Percentiles rank a stretch among this genome's conserved stretches.
These are phyloP conservation scores for Yamadazyma sp. DNA, from an alignment of 1,139 yeast genomes.

Conservation along the genomic window DNA sequence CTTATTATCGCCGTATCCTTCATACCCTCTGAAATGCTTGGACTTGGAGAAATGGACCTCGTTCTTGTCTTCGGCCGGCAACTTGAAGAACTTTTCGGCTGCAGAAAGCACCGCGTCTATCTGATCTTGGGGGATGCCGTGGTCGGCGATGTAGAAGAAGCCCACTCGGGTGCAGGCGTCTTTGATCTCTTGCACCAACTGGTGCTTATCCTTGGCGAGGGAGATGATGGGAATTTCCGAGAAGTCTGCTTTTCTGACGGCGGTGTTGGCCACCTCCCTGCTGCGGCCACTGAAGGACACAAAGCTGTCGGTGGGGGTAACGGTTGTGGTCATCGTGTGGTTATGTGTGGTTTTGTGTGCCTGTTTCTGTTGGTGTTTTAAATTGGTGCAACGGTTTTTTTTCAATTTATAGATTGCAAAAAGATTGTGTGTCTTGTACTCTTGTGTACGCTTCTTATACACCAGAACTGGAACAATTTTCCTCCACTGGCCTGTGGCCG, in stretches of 20 bases:
- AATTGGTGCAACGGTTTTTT: too few relatives aligned
- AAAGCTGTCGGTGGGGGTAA: constrained; percentile 7
- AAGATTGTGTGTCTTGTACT: too few relatives aligned
- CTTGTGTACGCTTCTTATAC: too few relatives aligned
- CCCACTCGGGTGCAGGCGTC: constrained; percentile 17
- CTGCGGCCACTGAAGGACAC: constrained; percentile 14
- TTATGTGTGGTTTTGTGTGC: neutral
- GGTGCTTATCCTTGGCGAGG: constrained; percentile 7
- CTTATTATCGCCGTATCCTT: constrained; percentile 17
- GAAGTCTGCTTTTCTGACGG: constrained; percentile 14
- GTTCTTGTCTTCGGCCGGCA: constrained; percentile 12
- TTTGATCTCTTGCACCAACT: constrained; percentile 10
- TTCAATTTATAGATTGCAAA: too few relatives aligned
- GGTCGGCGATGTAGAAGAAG: constrained; percentile 16
- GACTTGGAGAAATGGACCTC: constrained; percentile 16
- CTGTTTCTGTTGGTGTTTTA: too few relatives aligned
- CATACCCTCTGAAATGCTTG: constrained; percentile 17
- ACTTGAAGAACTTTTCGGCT: constrained; percentile 14
- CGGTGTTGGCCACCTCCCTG: constrained; percentile 10
- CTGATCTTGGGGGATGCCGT: constrained; percentile 11
- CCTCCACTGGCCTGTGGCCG: too few relatives aligned
- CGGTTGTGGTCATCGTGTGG: neutral
- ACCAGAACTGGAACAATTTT: too few relatives aligned
- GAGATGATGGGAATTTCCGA: constrained; percentile 17
- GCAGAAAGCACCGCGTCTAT: constrained; percentile 10